phyloP scores from a whole-genome alignment of 2,329 filamentous ascomycete genomes.

The Triangularia setosa region DNA sequence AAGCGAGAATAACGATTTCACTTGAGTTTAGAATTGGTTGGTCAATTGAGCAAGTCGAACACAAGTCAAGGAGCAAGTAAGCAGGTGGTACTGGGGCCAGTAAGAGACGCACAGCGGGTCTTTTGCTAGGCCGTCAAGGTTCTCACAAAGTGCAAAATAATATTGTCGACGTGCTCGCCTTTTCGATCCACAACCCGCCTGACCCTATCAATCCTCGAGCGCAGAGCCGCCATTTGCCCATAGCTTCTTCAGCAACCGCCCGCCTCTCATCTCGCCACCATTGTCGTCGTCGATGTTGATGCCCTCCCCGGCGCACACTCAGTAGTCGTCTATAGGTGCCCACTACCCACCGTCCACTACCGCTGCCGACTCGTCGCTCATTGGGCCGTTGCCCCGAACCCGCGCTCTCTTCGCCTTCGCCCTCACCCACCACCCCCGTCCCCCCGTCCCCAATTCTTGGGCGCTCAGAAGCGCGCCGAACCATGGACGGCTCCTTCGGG shows the following conservation, averaged over 20 bases:
- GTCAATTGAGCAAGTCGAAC: not conserved
- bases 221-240: conserved; percentile 13
- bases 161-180: conserved; percentile 15
- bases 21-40: not conserved
- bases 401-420: not conserved
- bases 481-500: conserved; percentile 13
- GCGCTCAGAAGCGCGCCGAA: conserved; percentile 7
- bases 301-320: not conserved
- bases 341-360: not conserved
- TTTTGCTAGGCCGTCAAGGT: conserved; percentile 25
- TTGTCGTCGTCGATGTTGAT: not conserved
- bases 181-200: conserved; percentile 12
- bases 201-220: conserved; percentile 7
- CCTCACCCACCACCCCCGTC: not conserved
- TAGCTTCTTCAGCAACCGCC: not conserved
- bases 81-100: not conserved
- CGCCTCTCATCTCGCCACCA: not conserved
- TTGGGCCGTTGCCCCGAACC: not conserved
- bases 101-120: not conserved
- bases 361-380: conserved; percentile 1
- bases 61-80: not conserved
- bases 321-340: not conserved
- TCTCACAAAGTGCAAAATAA: conserved; percentile 25
- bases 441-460: conserved; percentile 1
- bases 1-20: not conserved